Base-by-base conservation (phyloP, 192 early-diverging fungal genomes). In the Allomyces macrogynus region DNA sequence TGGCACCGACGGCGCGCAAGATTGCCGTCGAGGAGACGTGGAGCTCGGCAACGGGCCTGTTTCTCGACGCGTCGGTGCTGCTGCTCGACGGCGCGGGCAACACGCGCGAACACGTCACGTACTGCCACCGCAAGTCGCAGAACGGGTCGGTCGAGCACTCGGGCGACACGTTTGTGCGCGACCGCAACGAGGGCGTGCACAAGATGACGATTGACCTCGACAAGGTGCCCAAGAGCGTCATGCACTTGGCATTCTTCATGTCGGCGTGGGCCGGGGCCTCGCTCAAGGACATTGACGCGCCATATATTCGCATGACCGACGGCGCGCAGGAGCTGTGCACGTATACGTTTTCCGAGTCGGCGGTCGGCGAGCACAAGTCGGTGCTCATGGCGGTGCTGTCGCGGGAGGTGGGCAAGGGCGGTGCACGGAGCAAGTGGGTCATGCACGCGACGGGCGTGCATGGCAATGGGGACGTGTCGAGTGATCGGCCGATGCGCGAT, bases 21-120 rank as follows among this genome's bases (percentile, higher is more conserved):
- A 63, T 74, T 43, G 69, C 71, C n/a, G 71, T 74, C 69, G 69
- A 74, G 43, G 72, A 71, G 61, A 62, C 63, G 18, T 74, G 72
- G 72, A 64, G 66, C 22, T 64, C 24, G 18, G 68, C 66, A 0
- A 67, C 61, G 20, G 20, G 22, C 20, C 24, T 23, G 44, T 74
- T 42, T 61, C 65, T 74, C 11, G 72, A 74, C 65, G 72, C 72
- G 8, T 60, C 69, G 54, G 66, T 43, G 9, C 63, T 69, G 4
- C 60, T 64, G 23, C 71, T 66, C 32, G 72, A 70, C 24, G 68
- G 70, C 61, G 20, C 63, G 23, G 65, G 69, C 23, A 66, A 63
- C 44, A 60, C 27, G 16, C 14, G 63, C 42, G 67, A 64, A 4
- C 27, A 64, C 4, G 64, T 65, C 8, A 64, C 64, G 49, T 71